A percentile compares a stretch with the other conserved stretches of the same genome.
These are phyloP conservation scores for Tolypocladium endophyticum DNA, from an alignment of 2,329 filamentous ascomycete genomes.

Conservation along the genomic window DNA sequence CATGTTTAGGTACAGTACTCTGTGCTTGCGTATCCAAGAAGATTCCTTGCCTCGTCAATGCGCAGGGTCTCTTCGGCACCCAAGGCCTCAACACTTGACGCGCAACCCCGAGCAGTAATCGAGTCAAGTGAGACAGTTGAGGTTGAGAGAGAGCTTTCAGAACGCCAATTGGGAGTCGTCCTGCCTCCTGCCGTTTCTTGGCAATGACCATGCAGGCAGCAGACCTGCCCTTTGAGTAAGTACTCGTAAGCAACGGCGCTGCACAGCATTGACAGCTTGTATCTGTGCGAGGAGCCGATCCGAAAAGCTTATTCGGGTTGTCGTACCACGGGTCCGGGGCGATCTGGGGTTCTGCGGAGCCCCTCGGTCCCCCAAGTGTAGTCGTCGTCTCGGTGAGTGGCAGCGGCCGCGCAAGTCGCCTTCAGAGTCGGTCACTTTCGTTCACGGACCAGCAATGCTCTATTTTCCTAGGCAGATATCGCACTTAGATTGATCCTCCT, in stretches of 20 bases:
- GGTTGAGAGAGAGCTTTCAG: background rate
- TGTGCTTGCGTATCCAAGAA: background rate
- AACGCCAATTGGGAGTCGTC: background rate
- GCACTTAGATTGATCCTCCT: background rate
- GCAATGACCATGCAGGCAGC: background rate
- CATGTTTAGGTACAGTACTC: background rate
- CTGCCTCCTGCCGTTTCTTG: background rate
- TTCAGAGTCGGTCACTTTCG: background rate
- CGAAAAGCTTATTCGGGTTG: no score
- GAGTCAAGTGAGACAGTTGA: background rate
- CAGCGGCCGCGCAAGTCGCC: background rate
- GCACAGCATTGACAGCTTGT: background rate
- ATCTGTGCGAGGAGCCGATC: background rate
- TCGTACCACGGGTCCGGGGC: background rate
- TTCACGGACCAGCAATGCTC: background rate
- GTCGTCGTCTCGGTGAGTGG: background rate
- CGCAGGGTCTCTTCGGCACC: background rate
- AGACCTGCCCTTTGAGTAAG: background rate
- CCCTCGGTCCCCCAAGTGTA: background rate
- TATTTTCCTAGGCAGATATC: background rate
- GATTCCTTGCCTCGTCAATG: background rate
- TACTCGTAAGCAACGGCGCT: background rate
- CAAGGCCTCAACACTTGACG: background rate
- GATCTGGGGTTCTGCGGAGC: background rate
- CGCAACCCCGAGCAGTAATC: background rate